Evolutionary conservation across 768 basidiomycete species (phyloP), one percentile per base, ranked within the genome.

Genomic region (Fomitopsis pulvina): DNA sequence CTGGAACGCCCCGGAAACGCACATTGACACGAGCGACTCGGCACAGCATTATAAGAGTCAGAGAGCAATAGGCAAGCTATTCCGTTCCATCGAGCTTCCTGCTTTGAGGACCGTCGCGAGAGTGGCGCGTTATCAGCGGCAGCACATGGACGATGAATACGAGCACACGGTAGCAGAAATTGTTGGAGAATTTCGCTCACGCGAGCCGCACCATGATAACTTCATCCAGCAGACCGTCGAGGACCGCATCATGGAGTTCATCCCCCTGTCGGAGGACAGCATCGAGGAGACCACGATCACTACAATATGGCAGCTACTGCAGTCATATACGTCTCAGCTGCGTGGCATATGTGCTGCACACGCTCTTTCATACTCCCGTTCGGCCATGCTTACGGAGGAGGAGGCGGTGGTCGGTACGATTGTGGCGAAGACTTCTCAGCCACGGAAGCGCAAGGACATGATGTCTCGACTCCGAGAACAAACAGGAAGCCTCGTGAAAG

Each of bases 321-420:
- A 58, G 41, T 51, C 54, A 7, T 85, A 83, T 57, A 59, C 66
- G 16, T 67, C 66, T 1, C 72, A 78, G 42, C 59, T 87, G 28
- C 70, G 69, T 28, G 66, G 62, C 11, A 75, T 81, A 14, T 81
- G 79, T 52, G 58, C 66, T 26, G 61, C 66, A 14, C 67, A 78
- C 60, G 73, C 74, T 1, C 64, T 83, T 0, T 77, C 75, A 2
- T 66, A 68, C 44, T 56, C 60, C n/a, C 69, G 67, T 25, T 65
- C 62, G 2, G 66, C 70, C 1, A 66, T 68, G 45, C 65, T 85
- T 1, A 76, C 75, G 9, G 83, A 86, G 57, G 82, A 79, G 58
- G 85, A 85, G 60, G 80, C 75, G 0, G 64, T 82, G 2, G 62
- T 85, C 16, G 85, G 85, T 0, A 84, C 83, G 0, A 86, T 86